phyloP scores from a whole-genome alignment of 148 eudicot genomes.

The Nyssa sinensis region DNA sequence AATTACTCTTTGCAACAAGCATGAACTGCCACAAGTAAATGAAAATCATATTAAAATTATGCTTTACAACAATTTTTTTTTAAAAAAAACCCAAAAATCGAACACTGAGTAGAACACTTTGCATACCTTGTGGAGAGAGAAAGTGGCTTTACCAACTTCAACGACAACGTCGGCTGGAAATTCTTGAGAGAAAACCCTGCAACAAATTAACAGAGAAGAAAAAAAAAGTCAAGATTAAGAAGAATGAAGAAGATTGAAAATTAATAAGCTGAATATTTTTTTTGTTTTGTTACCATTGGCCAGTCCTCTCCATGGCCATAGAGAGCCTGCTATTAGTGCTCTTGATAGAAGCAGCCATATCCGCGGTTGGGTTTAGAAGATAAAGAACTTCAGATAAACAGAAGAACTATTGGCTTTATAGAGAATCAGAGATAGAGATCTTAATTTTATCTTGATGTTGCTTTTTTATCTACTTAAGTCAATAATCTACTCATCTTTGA shows the following conservation, averaged over 20 bases:
- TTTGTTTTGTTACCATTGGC: slow-evolving; percentile 63
- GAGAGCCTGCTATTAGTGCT: slow-evolving; percentile 52
- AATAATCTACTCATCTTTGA: too few relatives aligned
- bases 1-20: slow-evolving; percentile 94
- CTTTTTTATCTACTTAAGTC: not conserved
- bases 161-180: slow-evolving; percentile 79
- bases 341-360: slow-evolving; percentile 41
- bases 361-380: not conserved
- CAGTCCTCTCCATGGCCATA: slow-evolving; percentile 93
- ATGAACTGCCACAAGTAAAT: slow-evolving; percentile 52
- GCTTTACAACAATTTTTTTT: not conserved
- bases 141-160: slow-evolving; percentile 55
- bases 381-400: not conserved
- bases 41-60: not conserved
- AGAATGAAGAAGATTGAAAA: not conserved
- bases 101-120: not conserved
- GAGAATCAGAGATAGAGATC: not conserved
- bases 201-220: not conserved
- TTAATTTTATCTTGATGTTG: not conserved
- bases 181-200: slow-evolving; percentile 91
- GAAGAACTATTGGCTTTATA: not conserved
- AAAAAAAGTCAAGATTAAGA: not conserved
- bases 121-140: slow-evolving; percentile 86
- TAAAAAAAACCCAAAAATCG: not conserved
- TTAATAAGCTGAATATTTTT: too few relatives aligned